Evolutionary conservation across 1,139 yeast species (phyloP).

Genomic region (Taphrina deformans): DNA sequence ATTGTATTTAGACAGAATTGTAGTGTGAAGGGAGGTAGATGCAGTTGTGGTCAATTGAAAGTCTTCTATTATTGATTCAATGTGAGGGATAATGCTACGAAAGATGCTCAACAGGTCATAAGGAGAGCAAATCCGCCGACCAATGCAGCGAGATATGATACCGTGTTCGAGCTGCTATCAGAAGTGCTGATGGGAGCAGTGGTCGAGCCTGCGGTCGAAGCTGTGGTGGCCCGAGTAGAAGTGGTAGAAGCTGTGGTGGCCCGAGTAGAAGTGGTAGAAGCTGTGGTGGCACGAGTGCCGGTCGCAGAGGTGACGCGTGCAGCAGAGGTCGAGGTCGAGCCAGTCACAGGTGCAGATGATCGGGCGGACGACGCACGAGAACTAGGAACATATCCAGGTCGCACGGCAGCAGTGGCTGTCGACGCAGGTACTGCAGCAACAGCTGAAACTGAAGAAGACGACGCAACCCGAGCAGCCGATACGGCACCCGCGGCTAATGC

Average conservation of each 20-base stretch:
- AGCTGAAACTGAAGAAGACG: background rate
- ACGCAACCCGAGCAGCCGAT: background rate
- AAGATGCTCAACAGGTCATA: background rate
- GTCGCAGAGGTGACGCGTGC: background rate
- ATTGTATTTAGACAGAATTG: too few species aligned
- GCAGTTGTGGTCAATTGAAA: background rate
- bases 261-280: background rate
- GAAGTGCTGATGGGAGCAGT: background rate
- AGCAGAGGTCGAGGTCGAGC: background rate
- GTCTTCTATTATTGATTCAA: background rate
- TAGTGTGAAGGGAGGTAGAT: too few species aligned
- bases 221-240: background rate
- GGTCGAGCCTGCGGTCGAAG: background rate
- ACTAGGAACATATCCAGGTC: background rate
- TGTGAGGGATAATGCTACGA: background rate
- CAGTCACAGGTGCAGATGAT: background rate
- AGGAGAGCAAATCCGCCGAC: slow-evolving; percentile 2
- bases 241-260: background rate
- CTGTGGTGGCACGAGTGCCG: background rate
- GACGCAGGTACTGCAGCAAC: background rate
- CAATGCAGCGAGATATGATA: background rate
- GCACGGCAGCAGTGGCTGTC: background rate
- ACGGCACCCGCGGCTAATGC: background rate
- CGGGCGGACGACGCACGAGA: background rate
- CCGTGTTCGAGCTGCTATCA: background rate